A percentile compares a stretch with the other conserved stretches of the same genome.
Conservation (phyloP, 129 eudicot genomes). For the Calendula officinalis region DNA sequence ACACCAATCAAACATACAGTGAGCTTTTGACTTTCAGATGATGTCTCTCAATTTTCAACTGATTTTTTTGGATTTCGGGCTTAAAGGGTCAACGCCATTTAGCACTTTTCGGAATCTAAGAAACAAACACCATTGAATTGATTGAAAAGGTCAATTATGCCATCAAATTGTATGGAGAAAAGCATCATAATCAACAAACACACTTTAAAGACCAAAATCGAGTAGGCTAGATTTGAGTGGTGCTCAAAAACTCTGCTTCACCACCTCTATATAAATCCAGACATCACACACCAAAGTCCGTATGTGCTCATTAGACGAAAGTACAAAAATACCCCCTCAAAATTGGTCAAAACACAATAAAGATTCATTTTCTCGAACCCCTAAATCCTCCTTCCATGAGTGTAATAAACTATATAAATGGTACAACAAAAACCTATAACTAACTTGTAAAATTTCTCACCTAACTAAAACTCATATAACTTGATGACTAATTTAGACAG, state of each 20-base stretch:
- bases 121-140: too few species aligned
- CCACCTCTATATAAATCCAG: neutral
- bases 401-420: conserved; percentile 9
- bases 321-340: neutral
- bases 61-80: too few species aligned
- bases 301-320: neutral
- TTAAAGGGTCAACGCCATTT: too few species aligned
- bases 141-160: too few species aligned
- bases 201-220: neutral
- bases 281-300: neutral
- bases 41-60: too few species aligned
- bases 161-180: too few species aligned
- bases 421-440: conserved; percentile 28
- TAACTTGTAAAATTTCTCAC: conserved; percentile 22
- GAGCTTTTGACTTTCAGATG: too few species aligned
- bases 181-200: neutral
- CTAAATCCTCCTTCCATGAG: conserved; percentile 14
- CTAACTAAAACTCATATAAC: conserved; percentile 21
- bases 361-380: conserved; percentile 1
- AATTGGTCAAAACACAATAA: conserved; percentile 1
- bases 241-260: neutral
- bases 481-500: conserved; percentile 26
- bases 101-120: too few species aligned
- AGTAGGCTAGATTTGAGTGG: neutral
- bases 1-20: too few species aligned